These are phyloP conservation scores for Mycosphaerella arachidis DNA, from an alignment of 2,329 filamentous ascomycete species.

Conservation along the genomic window DNA sequence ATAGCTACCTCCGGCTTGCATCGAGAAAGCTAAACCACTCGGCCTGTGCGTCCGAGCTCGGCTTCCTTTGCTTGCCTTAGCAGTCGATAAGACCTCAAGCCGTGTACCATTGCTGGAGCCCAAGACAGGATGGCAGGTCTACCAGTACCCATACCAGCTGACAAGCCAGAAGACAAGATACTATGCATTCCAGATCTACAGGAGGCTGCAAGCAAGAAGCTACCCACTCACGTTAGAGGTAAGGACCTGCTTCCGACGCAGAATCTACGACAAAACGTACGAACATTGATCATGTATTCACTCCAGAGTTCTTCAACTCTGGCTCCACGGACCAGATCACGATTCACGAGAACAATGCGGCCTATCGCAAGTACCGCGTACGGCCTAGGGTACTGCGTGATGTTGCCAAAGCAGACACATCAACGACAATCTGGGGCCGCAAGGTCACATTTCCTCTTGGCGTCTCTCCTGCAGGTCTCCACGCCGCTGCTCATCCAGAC, in stretches of 20 bases:
- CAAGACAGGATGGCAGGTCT: constrained; percentile 17
- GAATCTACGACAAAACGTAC: background rate
- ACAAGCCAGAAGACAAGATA: constrained; percentile 14
- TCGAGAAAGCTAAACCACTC: background rate
- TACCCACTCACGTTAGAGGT: constrained; percentile 15
- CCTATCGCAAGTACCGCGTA: constrained; percentile 44
- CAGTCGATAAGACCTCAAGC: background rate
- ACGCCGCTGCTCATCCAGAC: constrained; percentile 48
- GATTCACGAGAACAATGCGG: constrained; percentile 50
- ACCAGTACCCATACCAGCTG: constrained; percentile 15
- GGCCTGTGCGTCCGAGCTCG: background rate
- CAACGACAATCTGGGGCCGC: constrained; percentile 43
- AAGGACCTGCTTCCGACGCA: background rate
- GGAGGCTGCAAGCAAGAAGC: constrained; percentile 19
- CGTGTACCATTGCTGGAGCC: background rate
- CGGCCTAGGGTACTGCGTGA: constrained; percentile 35
- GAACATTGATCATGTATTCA: background rate
- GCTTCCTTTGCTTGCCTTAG: too few species aligned
- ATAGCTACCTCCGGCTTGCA: background rate
- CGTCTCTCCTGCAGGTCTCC: constrained; percentile 50
- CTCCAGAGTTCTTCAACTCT: constrained; percentile 53
- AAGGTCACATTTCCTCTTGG: constrained; percentile 47
- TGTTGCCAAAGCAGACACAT: constrained; percentile 36
- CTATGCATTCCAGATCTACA: constrained; percentile 23
- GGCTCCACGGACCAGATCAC: constrained; percentile 54